Evolutionary conservation across 176 grass and related monocot species (phyloP).

Genomic region (Avena insularis): DNA sequence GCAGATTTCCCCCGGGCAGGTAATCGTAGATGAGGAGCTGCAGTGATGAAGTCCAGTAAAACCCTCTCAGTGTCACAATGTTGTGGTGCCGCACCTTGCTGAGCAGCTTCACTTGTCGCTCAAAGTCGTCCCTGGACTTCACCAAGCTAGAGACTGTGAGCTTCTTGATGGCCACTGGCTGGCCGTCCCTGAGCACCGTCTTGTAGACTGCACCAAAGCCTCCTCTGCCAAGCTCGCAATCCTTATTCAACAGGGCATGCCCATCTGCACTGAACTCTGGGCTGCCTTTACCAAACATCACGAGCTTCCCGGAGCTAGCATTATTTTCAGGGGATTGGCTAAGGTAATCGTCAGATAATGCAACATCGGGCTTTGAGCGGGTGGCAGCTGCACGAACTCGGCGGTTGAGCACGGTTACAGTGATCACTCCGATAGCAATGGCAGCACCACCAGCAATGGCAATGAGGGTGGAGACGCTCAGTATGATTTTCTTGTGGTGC

Average conservation of each 20-base stretch:
- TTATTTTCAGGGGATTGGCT: constrained; percentile 80
- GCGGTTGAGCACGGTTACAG: constrained; percentile 80
- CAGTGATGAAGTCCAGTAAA: constrained; percentile 94
- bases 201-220: constrained; percentile 97
- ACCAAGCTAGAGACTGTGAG: constrained; percentile 93
- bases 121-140: constrained; percentile 90
- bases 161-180: constrained; percentile 96
- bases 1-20: constrained; percentile 77
- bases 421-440: constrained; percentile 80
- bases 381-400: constrained; percentile 49
- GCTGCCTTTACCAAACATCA: constrained; percentile 88
- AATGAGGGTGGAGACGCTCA: constrained; percentile 91
- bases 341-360: constrained; percentile 80
- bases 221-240: constrained; percentile 93
- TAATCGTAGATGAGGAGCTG: constrained; percentile 96
- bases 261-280: constrained; percentile 75
- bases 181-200: constrained; percentile 74
- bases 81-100: constrained; percentile 83
- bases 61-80: constrained; percentile 79
- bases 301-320: constrained; percentile 84
- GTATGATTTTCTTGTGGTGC: constrained; percentile 92
- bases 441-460: constrained; percentile 74
- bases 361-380: constrained; percentile 46
- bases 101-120: constrained; percentile 76
- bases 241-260: constrained; percentile 91